These are phyloP conservation scores for Spinacia oleracea DNA, from an alignment of 179 eudicot genomes.

Conservation along the genomic window DNA sequence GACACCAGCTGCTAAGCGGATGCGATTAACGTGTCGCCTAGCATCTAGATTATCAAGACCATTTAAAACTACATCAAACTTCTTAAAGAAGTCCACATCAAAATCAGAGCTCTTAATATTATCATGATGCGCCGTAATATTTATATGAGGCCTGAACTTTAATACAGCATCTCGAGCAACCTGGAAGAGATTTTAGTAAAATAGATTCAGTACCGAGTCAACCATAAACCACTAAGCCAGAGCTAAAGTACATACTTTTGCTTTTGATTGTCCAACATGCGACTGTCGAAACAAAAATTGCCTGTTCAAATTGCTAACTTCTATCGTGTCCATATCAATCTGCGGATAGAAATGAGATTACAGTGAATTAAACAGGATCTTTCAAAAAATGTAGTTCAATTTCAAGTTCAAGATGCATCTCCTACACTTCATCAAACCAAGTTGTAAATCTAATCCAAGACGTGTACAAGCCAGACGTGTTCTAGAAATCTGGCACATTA, in stretches of 20 bases:
- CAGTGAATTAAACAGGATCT: no score
- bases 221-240: conserved; percentile 14
- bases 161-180: conserved; percentile 97
- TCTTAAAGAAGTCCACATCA: conserved; percentile 74
- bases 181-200: conserved; percentile 38
- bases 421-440: neutral
- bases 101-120: conserved; percentile 83
- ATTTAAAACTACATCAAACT: conserved; percentile 80
- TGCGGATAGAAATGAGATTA: conserved; percentile 38
- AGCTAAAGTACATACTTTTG: conserved; percentile 61
- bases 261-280: conserved; percentile 96
- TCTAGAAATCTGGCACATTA: neutral
- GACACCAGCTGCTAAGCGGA: conserved; percentile 86
- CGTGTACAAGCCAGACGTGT: neutral
- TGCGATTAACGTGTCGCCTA: conserved; percentile 92
- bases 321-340: conserved; percentile 98
- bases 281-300: conserved; percentile 85
- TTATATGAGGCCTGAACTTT: conserved; percentile 70
- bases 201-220: neutral
- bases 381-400: neutral
- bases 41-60: conserved; percentile 96
- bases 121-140: no score
- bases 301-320: conserved; percentile 93
- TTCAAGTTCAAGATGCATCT: neutral
- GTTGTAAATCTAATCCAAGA: neutral